A percentile compares a stretch with the other conserved stretches of the same genome.
Conservation (phyloP, 768 basidiomycete species). For the Mycena chlorophos region DNA sequence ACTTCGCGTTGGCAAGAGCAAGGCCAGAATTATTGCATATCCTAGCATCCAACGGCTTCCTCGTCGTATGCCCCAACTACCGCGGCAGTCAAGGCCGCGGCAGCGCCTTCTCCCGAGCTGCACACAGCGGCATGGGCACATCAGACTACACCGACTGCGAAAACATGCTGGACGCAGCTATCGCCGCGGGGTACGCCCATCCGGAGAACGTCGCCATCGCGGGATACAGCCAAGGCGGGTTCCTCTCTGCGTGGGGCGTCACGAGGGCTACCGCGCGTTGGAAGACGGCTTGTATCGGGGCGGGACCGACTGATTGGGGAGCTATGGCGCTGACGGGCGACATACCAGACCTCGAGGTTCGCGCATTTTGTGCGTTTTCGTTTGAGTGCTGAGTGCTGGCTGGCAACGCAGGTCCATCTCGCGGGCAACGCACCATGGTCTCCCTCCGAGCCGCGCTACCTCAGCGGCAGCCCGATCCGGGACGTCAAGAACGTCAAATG, state of each 20-base stretch:
- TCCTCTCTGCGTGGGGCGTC: constrained; percentile 15
- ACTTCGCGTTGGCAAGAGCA: too few relatives aligned
- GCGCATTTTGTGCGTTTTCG: too few relatives aligned
- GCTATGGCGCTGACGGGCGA: constrained; percentile 10
- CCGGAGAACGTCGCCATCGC: constrained; percentile 17
- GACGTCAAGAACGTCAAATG: constrained; percentile 19
- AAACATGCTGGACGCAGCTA: constrained; percentile 17
- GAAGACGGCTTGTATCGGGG: constrained; percentile 17
- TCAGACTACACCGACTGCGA: constrained; percentile 18
- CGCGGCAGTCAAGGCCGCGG: constrained; percentile 21
- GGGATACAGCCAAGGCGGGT: constrained; percentile 21
- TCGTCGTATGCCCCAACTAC: constrained; percentile 18
- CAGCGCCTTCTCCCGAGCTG: constrained; percentile 5
- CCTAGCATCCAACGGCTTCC: constrained; percentile 17
- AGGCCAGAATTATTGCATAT: too few relatives aligned
- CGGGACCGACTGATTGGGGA: constrained; percentile 19
- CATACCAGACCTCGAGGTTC: constrained; percentile 13
- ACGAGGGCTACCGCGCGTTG: constrained; percentile 17
- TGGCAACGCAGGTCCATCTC: too few relatives aligned
- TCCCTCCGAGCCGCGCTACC: constrained; percentile 9
- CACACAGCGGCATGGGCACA: constrained; percentile 15
- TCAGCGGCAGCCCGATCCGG: constrained; percentile 15
- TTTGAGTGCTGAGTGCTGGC: too few relatives aligned
- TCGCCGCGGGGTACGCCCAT: constrained; percentile 9
- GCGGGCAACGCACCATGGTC: constrained; percentile 16